Percentiles rank a stretch among this genome's conserved stretches.
Evolutionary conservation across 2,329 filamentous ascomycete genomes (phyloP).

Genomic region (Aspergillus luchuensis): DNA sequence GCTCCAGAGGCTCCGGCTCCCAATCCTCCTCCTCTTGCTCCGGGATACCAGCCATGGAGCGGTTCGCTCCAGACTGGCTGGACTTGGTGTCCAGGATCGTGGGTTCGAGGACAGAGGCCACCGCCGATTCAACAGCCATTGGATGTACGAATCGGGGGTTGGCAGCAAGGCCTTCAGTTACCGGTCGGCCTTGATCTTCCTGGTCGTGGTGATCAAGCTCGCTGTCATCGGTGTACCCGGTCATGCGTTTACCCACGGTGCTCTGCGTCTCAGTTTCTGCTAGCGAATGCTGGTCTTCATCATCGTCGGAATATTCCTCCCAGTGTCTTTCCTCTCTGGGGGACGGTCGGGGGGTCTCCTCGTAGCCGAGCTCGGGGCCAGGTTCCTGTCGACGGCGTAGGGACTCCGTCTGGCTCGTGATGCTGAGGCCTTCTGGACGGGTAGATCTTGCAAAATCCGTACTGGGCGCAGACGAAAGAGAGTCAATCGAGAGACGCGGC

Average conservation of each 20-base stretch:
- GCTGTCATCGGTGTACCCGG: slow-evolving; percentile 58
- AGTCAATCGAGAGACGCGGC: slow-evolving; percentile 57
- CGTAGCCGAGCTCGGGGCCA: slow-evolving; percentile 42
- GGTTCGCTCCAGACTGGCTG: slow-evolving; percentile 48
- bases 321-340: slow-evolving; percentile 22
- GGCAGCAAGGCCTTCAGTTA: slow-evolving; percentile 68
- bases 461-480: slow-evolving; percentile 60
- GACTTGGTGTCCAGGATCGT: slow-evolving; percentile 70
- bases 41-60: slow-evolving; percentile 46
- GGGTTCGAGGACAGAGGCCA: slow-evolving; percentile 85
- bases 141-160: slow-evolving; percentile 78
- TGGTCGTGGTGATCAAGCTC: slow-evolving; percentile 60
- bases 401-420: slow-evolving; percentile 54
- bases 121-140: slow-evolving; percentile 78
- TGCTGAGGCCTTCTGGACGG: slow-evolving; percentile 55
- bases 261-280: slow-evolving; percentile 47
- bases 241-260: slow-evolving; percentile 55
- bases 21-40: slow-evolving; percentile 38
- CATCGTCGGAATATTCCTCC: slow-evolving; percentile 32
- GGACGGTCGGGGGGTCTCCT: slow-evolving; percentile 33
- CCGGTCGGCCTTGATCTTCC: slow-evolving; percentile 66
- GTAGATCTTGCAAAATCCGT: slow-evolving; percentile 59
- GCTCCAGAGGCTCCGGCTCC: slow-evolving; percentile 29
- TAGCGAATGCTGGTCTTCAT: slow-evolving; percentile 53
- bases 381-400: slow-evolving; percentile 46